Evolutionary conservation across 1,139 yeast genomes (phyloP), one percentile per base, ranked within the genome.

Genomic region (Suhomyces choctaworum): DNA sequence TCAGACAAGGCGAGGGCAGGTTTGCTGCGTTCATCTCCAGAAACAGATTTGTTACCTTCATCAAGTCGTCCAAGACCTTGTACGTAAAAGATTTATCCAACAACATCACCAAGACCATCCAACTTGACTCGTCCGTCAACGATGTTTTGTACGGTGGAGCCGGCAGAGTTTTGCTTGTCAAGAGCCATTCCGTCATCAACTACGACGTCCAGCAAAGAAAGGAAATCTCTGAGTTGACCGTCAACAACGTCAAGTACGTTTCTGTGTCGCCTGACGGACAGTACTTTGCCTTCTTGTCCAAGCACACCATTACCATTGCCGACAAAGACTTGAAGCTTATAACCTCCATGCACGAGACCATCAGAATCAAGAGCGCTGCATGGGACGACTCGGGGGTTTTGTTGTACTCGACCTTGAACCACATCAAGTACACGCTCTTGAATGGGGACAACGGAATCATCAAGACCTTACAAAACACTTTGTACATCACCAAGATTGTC

Each of bases 331-430:
- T 92, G 52, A 89, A 88, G 56, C 67, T 82, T 45, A 73, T 89
- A 27, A 82, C 92, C 35, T 82, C 95, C 4, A 76, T 90, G 78
- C 97, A 90, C 58, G 99, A 94, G 66, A 92, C 98, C 4, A 92
- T 94, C 50, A 77, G 98, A 62, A 88, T 94, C 54, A 94, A 94
- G 70, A 83, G 95, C 66, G 97, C 97, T 31, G 89, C 96, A 9
- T 94, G 97, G 97, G 98, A 92, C 60, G 97, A 89, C 51, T 73
- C 87, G 31, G 94, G 94, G 31, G 95, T 94, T 25, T 74, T 94
- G 58, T 74, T 94, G 49, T 94, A 90, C 63, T 84, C 97, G 16
- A 94, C 99, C 15, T 75, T 94, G 58, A 92, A 92, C 65, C 99
- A 94, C 60, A 84, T 94, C 65, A 92, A 92, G 66, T 94, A 92